These are phyloP conservation scores for Phylloporus arenicola DNA, from an alignment of 768 basidiomycete genomes.

Conservation along the genomic window DNA sequence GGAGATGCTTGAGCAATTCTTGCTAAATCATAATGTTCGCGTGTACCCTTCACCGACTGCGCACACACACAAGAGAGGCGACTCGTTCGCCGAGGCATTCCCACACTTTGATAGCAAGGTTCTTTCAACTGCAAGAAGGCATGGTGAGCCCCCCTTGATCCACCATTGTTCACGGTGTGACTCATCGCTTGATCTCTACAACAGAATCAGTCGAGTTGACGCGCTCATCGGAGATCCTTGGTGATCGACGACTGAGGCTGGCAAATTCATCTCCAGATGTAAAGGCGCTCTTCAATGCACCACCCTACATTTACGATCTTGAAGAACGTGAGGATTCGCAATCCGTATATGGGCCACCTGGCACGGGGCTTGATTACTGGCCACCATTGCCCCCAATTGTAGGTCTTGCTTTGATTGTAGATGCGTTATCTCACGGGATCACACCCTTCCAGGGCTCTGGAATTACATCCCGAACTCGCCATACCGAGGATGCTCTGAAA, in stretches of 20 bases:
- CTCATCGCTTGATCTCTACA: constrained; percentile 4
- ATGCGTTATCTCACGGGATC: constrained; percentile 19
- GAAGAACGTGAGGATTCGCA: constrained; percentile 68
- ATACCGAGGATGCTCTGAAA: constrained; percentile 71
- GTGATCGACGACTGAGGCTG: constrained; percentile 69
- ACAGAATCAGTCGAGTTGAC: constrained; percentile 75
- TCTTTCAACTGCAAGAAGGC: constrained; percentile 68
- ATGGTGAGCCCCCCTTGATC: constrained; percentile 38
- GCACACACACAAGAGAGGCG: constrained; percentile 79
- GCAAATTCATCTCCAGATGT: constrained; percentile 92
- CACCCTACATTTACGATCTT: constrained; percentile 75
- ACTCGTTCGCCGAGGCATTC: constrained; percentile 93
- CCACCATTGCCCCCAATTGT: constrained; percentile 73
- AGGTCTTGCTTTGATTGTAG: constrained; percentile 24
- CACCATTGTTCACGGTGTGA: constrained; percentile 32
- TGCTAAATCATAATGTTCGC: constrained; percentile 78
- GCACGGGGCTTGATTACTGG: constrained; percentile 64
- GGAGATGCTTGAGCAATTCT: constrained; percentile 90
- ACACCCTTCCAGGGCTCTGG: constrained; percentile 51
- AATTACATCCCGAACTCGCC: constrained; percentile 60
- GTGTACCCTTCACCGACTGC: constrained; percentile 74
- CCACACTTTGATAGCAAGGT: constrained; percentile 96
- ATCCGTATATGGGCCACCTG: constrained; percentile 48
- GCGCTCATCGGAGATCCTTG: constrained; percentile 55
- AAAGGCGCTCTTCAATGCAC: constrained; percentile 88